Evolutionary conservation across 768 basidiomycete species (phyloP).

Genomic region (Xanthoconium purpureum): DNA sequence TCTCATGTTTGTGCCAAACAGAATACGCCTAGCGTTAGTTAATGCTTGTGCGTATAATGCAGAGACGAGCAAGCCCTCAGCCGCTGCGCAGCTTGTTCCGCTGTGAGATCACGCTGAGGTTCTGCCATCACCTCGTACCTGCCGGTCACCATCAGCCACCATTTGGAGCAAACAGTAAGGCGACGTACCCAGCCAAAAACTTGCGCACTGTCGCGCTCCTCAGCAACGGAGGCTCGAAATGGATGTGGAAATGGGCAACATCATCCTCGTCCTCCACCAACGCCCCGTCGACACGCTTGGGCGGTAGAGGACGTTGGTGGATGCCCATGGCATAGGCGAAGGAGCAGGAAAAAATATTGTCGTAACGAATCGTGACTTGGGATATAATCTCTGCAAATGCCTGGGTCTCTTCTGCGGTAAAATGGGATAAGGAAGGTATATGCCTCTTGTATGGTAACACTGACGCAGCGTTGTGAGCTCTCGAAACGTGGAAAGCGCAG

Average conservation of each 20-base stretch:
- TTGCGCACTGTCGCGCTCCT: slow-evolving; percentile 81
- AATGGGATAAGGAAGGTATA: slow-evolving; percentile 63
- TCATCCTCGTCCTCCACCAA: slow-evolving; percentile 42
- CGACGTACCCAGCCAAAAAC: slow-evolving; percentile 80
- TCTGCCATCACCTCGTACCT: slow-evolving; percentile 92
- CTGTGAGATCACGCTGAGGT: slow-evolving; percentile 83
- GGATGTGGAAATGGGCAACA: slow-evolving; percentile 79
- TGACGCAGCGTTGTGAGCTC: slow-evolving; percentile 25
- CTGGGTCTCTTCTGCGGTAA: slow-evolving; percentile 56
- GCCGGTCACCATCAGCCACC: slow-evolving; percentile 1
- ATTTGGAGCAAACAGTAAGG: neutral
- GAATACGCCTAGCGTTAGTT: neutral
- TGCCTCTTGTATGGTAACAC: slow-evolving; percentile 79
- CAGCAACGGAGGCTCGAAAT: slow-evolving; percentile 83
- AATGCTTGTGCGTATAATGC: slow-evolving; percentile 46
- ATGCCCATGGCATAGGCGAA: slow-evolving; percentile 96
- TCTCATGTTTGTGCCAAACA: too few relatives aligned
- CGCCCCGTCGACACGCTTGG: slow-evolving; percentile 25
- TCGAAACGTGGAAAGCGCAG: slow-evolving; percentile 7
- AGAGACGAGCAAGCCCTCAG: slow-evolving; percentile 53
- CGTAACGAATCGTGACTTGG: slow-evolving; percentile 62
- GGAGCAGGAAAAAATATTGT: slow-evolving; percentile 78
- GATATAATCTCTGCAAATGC: slow-evolving; percentile 70
- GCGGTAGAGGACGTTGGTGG: slow-evolving; percentile 74
- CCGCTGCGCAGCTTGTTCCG: slow-evolving; percentile 78